These are phyloP conservation scores for Euphorbia tirucalli DNA, from an alignment of 345 rosid genomes.

Conservation along the genomic window DNA sequence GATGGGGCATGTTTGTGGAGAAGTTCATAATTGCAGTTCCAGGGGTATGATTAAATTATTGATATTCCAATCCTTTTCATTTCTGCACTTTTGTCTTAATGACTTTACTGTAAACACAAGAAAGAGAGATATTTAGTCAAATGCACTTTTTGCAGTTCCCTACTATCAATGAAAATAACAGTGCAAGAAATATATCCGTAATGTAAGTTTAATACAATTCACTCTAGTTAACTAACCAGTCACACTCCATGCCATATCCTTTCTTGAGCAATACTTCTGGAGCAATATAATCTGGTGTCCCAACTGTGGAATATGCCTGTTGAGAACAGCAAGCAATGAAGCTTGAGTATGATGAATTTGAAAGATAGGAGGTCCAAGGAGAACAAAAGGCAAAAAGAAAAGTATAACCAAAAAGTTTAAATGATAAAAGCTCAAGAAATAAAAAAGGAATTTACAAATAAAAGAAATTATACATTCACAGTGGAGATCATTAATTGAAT, in stretches of 20 bases:
- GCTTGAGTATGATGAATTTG: constrained; percentile 2
- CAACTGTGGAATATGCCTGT: constrained; percentile 91
- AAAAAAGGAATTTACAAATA: neutral
- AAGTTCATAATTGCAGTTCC: neutral
- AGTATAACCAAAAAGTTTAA: constrained; percentile 1
- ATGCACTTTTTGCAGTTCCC: neutral
- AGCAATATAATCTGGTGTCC: constrained; percentile 97
- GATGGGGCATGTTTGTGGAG: neutral
- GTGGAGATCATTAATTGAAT: neutral
- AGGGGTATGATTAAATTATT: neutral
- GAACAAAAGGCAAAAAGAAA: neutral
- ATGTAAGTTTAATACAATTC: neutral
- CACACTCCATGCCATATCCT: constrained; percentile 94
- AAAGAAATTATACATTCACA: neutral
- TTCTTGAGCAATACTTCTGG: constrained; percentile 91
- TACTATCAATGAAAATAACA: neutral
- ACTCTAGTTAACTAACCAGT: constrained; percentile 56
- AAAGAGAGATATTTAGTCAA: neutral
- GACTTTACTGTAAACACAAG: neutral
- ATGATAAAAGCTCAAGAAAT: neutral
- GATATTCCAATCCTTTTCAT: too few species aligned
- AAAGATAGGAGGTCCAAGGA: neutral
- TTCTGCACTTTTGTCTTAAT: neutral
- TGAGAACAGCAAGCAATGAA: constrained; percentile 20
- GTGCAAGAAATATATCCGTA: neutral